Base-by-base conservation (phyloP, 257 asterid species). In the Dorcoceras hygrometricum region DNA sequence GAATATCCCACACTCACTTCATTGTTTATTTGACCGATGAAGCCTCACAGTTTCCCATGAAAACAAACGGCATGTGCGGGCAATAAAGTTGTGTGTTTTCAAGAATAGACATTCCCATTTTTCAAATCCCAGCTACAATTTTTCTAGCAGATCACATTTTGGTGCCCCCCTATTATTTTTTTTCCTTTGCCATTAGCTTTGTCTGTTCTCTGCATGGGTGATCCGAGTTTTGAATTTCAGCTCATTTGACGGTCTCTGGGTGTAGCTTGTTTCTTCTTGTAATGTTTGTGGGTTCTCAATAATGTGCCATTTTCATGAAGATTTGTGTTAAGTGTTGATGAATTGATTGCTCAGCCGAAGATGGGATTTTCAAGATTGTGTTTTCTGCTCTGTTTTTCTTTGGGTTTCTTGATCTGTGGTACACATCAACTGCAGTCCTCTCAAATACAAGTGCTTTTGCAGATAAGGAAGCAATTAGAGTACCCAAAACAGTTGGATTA, bases 381-480 rank as follows among this genome's bases (percentile, higher is more conserved):
- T 25, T 9, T 66, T 14, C 43, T 72, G 22, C 65, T 79, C 68
- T 70, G 76, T 39, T 57, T 80, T 24, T 57, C 73, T 9, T 85
- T 84, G 82, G 73, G 77, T 69, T 72, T 83, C 64, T 73, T 80
- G 68, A 69, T 85, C 66, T 54, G 46, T 68, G 71, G 67, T 9
- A 75, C 92, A 1, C 75, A 69, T 22, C 83, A 87, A 65, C 39
- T 87, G 4, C 89, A 84, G 59, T 66, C 86, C 67, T 85, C 91
- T 14, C 87, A 87, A 70, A 83, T 65, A 62, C 87, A 83, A 58
- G 83, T 83, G 22, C 87, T 87, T 31, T 62, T 83, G 34, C 95
- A 87, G 83, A 62, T 87, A 14, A 74, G 85, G 27, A 85, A 79
- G 80, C 90, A 85, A 11, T 72, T 87, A 23, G 95, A 87, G 80